Base-by-base conservation (phyloP, 2,329 filamentous ascomycete genomes). In the Ophiosphaerella korrae region DNA sequence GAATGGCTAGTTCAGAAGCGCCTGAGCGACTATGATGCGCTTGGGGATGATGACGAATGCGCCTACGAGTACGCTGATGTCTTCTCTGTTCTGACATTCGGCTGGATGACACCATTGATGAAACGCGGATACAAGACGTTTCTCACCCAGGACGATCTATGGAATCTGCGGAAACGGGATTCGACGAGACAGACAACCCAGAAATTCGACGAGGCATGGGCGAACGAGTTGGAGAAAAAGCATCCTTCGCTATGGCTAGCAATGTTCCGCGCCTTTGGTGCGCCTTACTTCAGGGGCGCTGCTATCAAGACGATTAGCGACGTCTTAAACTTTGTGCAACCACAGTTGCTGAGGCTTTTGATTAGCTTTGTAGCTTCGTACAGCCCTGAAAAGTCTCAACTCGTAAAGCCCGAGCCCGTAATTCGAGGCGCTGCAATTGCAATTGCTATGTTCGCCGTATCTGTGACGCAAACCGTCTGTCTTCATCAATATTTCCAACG, bases 31-130 rank as follows among this genome's bases (percentile, higher is more conserved):
- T 89, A 89, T 67, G 83, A 88, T 70, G 84, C 84, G 5, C 72
- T 89, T 42, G 86, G 84, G 6, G 84, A 87, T 52, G 84, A 85
- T 35, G 83, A 88, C 60, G 87, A 89, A 73, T 89, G 86, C 48
- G 89, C 89, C 0, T 86, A 90, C 55, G 92, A 97, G 75, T 96
- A 96, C 72, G 92, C 94, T 11, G 92, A 93, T 53, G 81, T 97
- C 45, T 99, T 99, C 76, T 96, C 93, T 3, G 85, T 90, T 43
- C 82, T 99, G 39, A 96, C 93, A 0, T 99, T 99, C 74, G 88
- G 89, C 47, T 99, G 94, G 94, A 97, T 99, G 93, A 97, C 94
- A 0, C 92, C 94, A 0, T 78, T 99, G 84, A 99, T 99, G 94
- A 92, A 87, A 69, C 88, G 88, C 68, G 94, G 94, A 1, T 97